Percentiles rank a stretch among this genome's conserved stretches.
phyloP scores from a whole-genome alignment of 805 yeast genomes.

The Saccharomycopsis schoenii region DNA sequence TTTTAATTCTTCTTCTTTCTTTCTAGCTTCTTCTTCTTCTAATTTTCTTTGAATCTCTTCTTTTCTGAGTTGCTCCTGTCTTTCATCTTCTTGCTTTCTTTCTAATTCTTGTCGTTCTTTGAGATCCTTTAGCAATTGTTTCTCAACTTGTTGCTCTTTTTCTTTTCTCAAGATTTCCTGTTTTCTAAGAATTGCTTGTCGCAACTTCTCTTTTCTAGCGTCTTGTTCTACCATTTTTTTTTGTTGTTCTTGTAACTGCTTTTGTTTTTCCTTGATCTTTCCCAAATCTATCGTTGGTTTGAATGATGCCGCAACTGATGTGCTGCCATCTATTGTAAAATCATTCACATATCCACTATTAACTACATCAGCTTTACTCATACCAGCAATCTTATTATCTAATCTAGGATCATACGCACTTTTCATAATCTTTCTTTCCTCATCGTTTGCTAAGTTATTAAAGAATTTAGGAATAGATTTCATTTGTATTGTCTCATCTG shows the following conservation, averaged over 20 bases:
- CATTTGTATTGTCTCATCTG: conserved; percentile 30
- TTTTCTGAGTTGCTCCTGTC: neutral
- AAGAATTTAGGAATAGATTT: conserved; percentile 14
- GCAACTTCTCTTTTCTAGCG: conserved; percentile 10
- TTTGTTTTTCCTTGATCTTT: neutral
- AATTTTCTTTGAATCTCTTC: conserved; percentile 1
- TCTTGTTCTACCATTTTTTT: conserved; percentile 3
- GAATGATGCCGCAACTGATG: neutral
- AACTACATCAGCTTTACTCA: conserved; percentile 28
- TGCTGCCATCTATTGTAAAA: conserved; percentile 4
- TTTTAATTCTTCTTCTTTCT: conserved; percentile 10
- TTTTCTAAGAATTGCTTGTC: conserved; percentile 2
- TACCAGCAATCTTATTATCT: conserved; percentile 29
- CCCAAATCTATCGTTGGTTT: neutral
- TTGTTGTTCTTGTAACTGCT: neutral
- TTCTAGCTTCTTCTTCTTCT: conserved; percentile 11
- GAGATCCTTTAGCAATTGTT: conserved; percentile 9
- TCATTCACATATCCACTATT: conserved; percentile 27
- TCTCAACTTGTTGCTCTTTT: conserved; percentile 15
- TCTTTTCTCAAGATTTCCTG: neutral
- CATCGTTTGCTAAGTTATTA: neutral
- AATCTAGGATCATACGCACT: conserved; percentile 38
- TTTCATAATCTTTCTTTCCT: conserved; percentile 32
- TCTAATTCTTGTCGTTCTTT: neutral
- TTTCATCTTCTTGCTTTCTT: neutral